phyloP scores from a whole-genome alignment of 2,329 filamentous ascomycete species.

The Pseudocercospora cruenta region DNA sequence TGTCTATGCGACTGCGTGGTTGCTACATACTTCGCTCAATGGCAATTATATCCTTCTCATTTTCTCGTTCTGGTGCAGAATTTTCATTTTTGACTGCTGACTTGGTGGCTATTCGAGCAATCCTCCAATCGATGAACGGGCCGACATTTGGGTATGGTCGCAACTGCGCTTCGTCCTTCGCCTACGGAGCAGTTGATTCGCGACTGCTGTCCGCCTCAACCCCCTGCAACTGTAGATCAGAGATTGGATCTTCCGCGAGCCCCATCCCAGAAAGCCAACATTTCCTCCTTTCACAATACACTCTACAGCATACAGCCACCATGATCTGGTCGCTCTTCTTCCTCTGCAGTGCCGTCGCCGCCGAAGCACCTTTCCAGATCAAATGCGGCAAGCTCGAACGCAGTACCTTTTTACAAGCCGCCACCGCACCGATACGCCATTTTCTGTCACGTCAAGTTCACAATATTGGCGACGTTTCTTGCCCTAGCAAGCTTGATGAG shows the following conservation, averaged over 20 bases:
- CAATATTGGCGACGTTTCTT: not conserved
- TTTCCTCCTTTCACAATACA: not conserved
- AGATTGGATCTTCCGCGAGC: not conserved
- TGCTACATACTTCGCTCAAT: not conserved
- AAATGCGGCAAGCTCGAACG: not conserved
- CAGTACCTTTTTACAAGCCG: not conserved
- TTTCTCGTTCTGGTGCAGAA: not conserved
- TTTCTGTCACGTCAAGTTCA: not conserved
- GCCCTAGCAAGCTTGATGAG: not conserved
- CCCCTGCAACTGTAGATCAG: not conserved
- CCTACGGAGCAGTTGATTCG: not conserved
- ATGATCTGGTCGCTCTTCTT: not conserved
- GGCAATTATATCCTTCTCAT: not conserved
- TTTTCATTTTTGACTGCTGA: not conserved
- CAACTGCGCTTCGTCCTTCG: not conserved
- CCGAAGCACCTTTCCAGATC: not conserved
- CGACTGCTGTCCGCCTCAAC: not conserved
- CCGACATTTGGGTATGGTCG: not conserved
- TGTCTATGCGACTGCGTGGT: not conserved
- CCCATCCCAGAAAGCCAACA: too few species aligned
- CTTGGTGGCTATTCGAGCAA: not conserved
- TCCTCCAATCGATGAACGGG: not conserved
- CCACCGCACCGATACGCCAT: not conserved
- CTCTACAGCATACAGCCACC: not conserved
- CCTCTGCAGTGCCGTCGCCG: not conserved